Evolutionary conservation across 208 protist species (phyloP).

Genomic region (Leptomonas pyrrhocoris): DNA sequence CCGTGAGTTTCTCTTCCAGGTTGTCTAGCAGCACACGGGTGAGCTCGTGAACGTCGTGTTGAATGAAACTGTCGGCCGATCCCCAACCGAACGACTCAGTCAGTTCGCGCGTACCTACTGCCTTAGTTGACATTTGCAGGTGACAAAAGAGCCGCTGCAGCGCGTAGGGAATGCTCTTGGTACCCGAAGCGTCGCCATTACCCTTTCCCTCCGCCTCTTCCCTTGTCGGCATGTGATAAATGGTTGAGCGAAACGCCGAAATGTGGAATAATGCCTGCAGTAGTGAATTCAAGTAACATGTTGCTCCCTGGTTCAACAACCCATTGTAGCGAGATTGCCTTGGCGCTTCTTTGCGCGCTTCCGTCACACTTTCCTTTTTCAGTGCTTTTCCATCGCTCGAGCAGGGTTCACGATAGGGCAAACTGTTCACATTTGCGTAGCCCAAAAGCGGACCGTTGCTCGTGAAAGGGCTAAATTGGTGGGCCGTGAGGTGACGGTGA

Average conservation of each 20-base stretch:
- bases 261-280: slow-evolving; percentile 92
- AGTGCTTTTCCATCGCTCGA: neutral
- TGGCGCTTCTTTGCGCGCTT: slow-evolving; percentile 14
- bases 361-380: slow-evolving; percentile 16
- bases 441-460: slow-evolving; percentile 57
- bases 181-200: slow-evolving; percentile 20
- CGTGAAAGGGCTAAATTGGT: slow-evolving; percentile 62
- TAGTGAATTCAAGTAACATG: slow-evolving; percentile 93
- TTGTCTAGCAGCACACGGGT: slow-evolving; percentile 87
- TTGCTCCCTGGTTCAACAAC: slow-evolving; percentile 91
- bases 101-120: slow-evolving; percentile 87
- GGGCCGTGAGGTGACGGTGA: slow-evolving; percentile 75
- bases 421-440: slow-evolving; percentile 63
- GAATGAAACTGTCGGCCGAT: slow-evolving; percentile 86
- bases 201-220: slow-evolving; percentile 66
- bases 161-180: slow-evolving; percentile 88
- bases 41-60: slow-evolving; percentile 94
- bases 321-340: slow-evolving; percentile 67
- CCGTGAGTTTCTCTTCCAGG: slow-evolving; percentile 76
- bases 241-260: slow-evolving; percentile 78
- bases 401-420: slow-evolving; percentile 44
- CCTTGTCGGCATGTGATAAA: slow-evolving; percentile 91
- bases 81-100: slow-evolving; percentile 94
- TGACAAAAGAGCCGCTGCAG: slow-evolving; percentile 90
- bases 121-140: slow-evolving; percentile 65